These are phyloP conservation scores for Phytophthora hibernalis DNA, from an alignment of 352 stramenopile genomes.

Conservation along the genomic window DNA sequence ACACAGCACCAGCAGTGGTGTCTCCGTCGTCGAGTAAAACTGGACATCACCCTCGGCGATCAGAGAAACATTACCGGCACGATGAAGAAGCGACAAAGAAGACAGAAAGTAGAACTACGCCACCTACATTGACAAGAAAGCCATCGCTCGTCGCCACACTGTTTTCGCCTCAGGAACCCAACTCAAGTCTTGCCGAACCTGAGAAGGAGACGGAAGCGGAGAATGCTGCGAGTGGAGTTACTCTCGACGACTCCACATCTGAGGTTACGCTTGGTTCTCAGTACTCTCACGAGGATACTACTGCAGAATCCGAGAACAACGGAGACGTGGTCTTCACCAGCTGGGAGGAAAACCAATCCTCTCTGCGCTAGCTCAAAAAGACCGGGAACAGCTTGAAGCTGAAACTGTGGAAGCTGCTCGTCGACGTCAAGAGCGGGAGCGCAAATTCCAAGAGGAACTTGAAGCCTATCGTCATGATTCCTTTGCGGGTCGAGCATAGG, in stretches of 20 bases:
- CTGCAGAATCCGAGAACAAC: constrained; percentile 2
- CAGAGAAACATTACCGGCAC: constrained; percentile 1
- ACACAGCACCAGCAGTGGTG: constrained; percentile 29
- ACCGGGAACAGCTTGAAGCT: constrained; percentile 30
- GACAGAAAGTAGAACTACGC: background rate
- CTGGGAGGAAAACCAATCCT: constrained; percentile 69
- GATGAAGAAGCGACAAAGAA: constrained; percentile 9
- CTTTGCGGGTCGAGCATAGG: constrained; percentile 30
- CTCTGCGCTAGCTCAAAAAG: constrained; percentile 45
- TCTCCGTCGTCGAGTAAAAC: constrained; percentile 2
- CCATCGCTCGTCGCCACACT: constrained; percentile 27
- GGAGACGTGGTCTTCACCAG: constrained; percentile 11
- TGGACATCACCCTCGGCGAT: constrained; percentile 4
- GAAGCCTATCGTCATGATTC: constrained; percentile 47
- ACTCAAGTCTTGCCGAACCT: constrained; percentile 3
- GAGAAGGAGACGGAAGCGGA: constrained; percentile 14
- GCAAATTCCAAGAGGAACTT: constrained; percentile 64
- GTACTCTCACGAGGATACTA: background rate
- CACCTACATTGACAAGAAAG: constrained; percentile 7
- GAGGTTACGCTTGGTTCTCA: constrained; percentile 8
- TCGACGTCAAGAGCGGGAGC: constrained; percentile 53
- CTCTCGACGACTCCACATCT: background rate
- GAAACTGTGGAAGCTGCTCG: constrained; percentile 42
- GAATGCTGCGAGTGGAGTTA: background rate
- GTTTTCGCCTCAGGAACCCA: constrained; percentile 5